Conservation (phyloP, 1,284 basidiomycete genomes). For the Ceratobasidium sp. region DNA sequence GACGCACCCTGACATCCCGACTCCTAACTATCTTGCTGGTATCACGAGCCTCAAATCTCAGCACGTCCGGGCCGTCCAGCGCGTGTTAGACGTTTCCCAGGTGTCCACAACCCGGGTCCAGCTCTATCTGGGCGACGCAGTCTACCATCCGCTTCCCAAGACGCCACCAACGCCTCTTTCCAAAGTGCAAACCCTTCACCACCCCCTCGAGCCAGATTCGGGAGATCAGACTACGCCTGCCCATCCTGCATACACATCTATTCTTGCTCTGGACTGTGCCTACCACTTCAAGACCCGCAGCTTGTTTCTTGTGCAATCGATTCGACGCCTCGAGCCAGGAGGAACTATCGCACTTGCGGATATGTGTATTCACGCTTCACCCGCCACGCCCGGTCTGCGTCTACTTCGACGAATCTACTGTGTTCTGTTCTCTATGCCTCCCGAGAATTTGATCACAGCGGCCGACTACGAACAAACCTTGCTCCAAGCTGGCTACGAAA, state of each 20-base stretch:
- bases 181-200: slow-evolving; percentile 57
- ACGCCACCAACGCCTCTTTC: slow-evolving; percentile 53
- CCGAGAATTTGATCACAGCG: slow-evolving; percentile 64
- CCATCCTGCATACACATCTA: slow-evolving; percentile 54
- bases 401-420: slow-evolving; percentile 39
- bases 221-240: slow-evolving; percentile 25
- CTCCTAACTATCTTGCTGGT: slow-evolving; percentile 66
- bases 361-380: slow-evolving; percentile 63
- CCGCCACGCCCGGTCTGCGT: slow-evolving; percentile 48
- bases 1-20: slow-evolving; percentile 61
- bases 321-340: slow-evolving; percentile 62
- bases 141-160: slow-evolving; percentile 63
- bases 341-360: slow-evolving; percentile 75
- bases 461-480: slow-evolving; percentile 65
- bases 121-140: slow-evolving; percentile 65
- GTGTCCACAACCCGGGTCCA: slow-evolving; percentile 45
- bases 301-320: slow-evolving; percentile 64
- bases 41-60: slow-evolving; percentile 72
- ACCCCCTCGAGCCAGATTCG: slow-evolving; percentile 58
- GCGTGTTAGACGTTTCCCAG: slow-evolving; percentile 56
- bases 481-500: slow-evolving; percentile 65
- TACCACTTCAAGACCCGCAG: slow-evolving; percentile 74
- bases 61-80: slow-evolving; percentile 61
- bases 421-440: slow-evolving; percentile 61
- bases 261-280: slow-evolving; percentile 72